Conservation (phyloP, 495 filamentous ascomycete species). For the Talaromyces thailandensis region DNA sequence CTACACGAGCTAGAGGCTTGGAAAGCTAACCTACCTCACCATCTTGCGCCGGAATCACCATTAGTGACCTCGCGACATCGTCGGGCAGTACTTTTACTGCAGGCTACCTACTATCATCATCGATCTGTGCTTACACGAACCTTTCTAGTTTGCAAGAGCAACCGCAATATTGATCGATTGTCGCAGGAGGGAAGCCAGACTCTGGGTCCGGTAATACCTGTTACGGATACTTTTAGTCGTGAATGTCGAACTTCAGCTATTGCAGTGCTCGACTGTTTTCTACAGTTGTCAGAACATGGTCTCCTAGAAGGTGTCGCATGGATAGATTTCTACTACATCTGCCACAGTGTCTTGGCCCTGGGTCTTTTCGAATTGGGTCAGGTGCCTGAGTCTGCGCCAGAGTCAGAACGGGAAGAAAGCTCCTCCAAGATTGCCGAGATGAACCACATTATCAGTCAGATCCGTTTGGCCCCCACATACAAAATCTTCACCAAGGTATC, state of each 20-base stretch:
- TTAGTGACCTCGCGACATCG: neutral
- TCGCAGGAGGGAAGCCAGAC: neutral
- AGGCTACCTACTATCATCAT: slow-evolving; percentile 1
- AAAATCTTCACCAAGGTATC: neutral
- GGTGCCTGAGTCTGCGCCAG: neutral
- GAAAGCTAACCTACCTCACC: slow-evolving; percentile 23
- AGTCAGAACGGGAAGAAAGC: neutral
- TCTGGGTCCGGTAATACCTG: neutral
- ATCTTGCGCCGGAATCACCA: slow-evolving; percentile 9
- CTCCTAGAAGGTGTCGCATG: slow-evolving; percentile 4
- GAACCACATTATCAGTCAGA: neutral
- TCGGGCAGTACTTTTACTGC: neutral
- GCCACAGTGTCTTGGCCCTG: neutral
- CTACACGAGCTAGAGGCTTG: slow-evolving; percentile 27
- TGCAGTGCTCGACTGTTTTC: slow-evolving; percentile 1
- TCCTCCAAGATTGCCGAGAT: neutral
- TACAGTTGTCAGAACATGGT: neutral
- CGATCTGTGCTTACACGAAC: slow-evolving; percentile 2
- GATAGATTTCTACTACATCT: slow-evolving; percentile 4
- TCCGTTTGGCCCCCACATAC: slow-evolving; percentile 2
- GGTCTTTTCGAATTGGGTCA: neutral
- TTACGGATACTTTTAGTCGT: neutral
- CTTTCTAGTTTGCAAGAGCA: neutral
- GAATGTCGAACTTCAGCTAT: neutral
- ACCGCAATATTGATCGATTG: neutral